Conservation (phyloP, 73 alveolate species). For the Urostyla sp. region DNA sequence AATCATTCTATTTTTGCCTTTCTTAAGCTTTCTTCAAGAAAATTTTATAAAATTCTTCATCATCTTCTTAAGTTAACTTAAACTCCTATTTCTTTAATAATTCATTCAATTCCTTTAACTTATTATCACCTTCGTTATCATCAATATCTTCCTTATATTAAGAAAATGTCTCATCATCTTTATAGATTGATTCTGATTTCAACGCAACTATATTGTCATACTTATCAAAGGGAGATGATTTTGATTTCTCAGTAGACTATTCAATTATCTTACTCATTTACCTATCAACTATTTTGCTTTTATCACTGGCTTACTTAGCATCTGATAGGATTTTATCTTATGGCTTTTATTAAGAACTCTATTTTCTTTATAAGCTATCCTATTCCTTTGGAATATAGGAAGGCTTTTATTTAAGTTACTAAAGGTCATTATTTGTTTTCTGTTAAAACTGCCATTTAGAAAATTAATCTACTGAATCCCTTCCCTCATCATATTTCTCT, state of each 20-base stretch:
- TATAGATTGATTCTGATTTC: no score
- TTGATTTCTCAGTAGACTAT: neutral
- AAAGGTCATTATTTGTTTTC: neutral
- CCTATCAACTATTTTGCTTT: no score
- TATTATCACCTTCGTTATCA: conserved; percentile 17
- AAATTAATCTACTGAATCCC: conserved; percentile 41
- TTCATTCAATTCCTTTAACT: conserved; percentile 30
- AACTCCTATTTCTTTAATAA: conserved; percentile 27
- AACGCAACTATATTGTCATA: neutral
- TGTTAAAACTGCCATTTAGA: neutral
- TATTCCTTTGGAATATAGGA: neutral
- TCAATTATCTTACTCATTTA: no score
- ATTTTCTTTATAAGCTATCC: neutral
- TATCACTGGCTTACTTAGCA: no score
- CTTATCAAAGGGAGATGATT: neutral
- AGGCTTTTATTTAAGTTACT: neutral
- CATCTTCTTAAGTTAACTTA: neutral
- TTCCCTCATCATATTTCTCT: conserved; percentile 22
- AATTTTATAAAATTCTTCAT: conserved; percentile 26
- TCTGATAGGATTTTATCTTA: no score
- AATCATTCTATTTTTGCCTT: neutral
- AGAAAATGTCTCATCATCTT: no score
- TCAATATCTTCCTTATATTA: neutral
- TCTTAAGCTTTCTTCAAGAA: conserved; percentile 18
- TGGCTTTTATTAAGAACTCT: neutral